These are phyloP conservation scores for Pythium aquatile DNA, from an alignment of 352 stramenopile species.

Conservation along the genomic window DNA sequence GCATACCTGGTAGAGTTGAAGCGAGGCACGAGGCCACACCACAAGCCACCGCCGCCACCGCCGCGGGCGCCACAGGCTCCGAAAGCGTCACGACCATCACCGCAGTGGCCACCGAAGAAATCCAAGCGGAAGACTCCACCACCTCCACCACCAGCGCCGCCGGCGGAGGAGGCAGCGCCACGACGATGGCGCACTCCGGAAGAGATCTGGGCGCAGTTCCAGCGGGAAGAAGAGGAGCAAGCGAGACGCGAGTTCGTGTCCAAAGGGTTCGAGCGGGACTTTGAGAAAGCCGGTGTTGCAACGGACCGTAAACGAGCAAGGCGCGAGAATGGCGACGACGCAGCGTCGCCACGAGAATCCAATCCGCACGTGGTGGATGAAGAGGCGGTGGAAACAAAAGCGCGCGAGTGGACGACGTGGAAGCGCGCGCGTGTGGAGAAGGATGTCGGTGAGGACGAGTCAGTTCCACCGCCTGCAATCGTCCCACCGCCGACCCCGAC, in stretches of 20 bases:
- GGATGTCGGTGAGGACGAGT: background rate
- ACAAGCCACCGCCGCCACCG: conserved; percentile 1
- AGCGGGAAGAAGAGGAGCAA: conserved; percentile 66
- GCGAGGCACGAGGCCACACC: conserved; percentile 1
- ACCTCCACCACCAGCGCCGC: background rate
- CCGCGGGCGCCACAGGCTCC: conserved; percentile 6
- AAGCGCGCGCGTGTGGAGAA: conserved; percentile 1
- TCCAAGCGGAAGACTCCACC: conserved; percentile 17
- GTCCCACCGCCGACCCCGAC: background rate
- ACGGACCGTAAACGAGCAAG: background rate
- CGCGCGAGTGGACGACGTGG: conserved; percentile 18
- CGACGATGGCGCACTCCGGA: conserved; percentile 45
- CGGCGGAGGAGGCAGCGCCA: conserved; percentile 4
- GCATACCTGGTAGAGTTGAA: conserved; percentile 46
- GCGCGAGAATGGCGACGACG: background rate
- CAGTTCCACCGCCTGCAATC: background rate
- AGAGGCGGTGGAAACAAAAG: conserved; percentile 3
- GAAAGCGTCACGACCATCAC: conserved; percentile 7
- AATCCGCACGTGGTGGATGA: background rate
- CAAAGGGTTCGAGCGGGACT: conserved; percentile 66
- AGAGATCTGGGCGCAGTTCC: conserved; percentile 70
- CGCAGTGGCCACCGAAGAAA: conserved; percentile 1
- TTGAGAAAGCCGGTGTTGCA: conserved; percentile 15
- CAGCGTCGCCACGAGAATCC: background rate
- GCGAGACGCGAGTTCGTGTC: conserved; percentile 54